These are phyloP conservation scores for Tardiomyces digboiensis DNA, from an alignment of 1,139 yeast genomes.

Conservation along the genomic window DNA sequence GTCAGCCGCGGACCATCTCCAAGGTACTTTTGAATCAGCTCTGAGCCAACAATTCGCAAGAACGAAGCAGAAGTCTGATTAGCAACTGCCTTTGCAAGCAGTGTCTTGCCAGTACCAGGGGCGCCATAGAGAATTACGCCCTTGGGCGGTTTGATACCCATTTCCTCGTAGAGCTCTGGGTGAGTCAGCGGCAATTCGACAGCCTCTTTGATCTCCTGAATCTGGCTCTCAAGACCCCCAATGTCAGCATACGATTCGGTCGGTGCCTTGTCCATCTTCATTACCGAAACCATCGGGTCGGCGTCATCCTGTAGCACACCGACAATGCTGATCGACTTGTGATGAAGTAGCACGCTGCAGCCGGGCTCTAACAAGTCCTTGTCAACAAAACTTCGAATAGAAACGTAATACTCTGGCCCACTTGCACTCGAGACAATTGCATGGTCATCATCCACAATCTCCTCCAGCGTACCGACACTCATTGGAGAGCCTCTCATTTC, in stretches of 20 bases:
- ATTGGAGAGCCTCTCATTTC: conserved; percentile 95
- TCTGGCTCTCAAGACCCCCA: conserved; percentile 99
- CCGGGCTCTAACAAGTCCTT: conserved; percentile 92
- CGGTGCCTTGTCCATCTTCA: conserved; percentile 90
- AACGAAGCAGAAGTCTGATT: conserved; percentile 93
- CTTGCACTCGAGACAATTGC: conserved; percentile 98
- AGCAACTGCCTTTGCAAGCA: conserved; percentile 98
- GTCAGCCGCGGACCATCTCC: conserved; percentile 99
- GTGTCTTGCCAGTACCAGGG: conserved; percentile 99
- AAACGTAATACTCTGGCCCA: conserved; percentile 94
- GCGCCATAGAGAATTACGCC: conserved; percentile 97
- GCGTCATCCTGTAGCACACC: conserved; percentile 99
- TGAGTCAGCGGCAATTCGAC: conserved; percentile 96
- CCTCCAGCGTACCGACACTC: conserved; percentile 95
- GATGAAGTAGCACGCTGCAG: conserved; percentile 93
- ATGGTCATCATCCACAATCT: conserved; percentile 96
- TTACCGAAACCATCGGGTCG: conserved; percentile 90
- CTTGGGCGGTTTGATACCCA: conserved; percentile 98
- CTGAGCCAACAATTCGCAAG: conserved; percentile 96
- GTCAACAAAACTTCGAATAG: conserved; percentile 89
- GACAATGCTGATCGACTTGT: conserved; percentile 95
- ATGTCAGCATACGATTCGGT: conserved; percentile 82
- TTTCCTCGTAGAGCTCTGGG: conserved; percentile 91
- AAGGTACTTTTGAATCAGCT: conserved; percentile 93
- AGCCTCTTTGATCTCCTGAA: conserved; percentile 97